Evolutionary conservation across 1,284 basidiomycete genomes (phyloP), one percentile per base, ranked within the genome.

Genomic region (Sphagnurus paluster): DNA sequence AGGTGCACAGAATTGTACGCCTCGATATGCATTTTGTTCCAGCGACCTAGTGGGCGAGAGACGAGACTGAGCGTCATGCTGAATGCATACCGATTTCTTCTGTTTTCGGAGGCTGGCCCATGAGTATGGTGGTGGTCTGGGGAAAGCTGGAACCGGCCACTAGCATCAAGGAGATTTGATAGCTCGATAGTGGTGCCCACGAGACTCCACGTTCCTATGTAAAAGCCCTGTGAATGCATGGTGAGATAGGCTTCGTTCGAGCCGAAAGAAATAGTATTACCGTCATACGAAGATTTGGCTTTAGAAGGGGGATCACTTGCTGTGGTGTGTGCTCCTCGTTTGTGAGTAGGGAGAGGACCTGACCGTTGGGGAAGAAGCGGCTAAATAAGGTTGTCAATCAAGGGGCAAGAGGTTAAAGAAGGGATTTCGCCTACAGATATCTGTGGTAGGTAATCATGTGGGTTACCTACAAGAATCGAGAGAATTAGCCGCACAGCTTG

Each of bases 281-380:
- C 77, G 96, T 94, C 75, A 84, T 86, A 36, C 84, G 80, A 2
- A 94, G 70, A 2, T 78, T 76, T 1, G 88, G 88, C 47, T 87
- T 87, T 44, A 97, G 76, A 11, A 81, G 67, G 3, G 87, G 85
- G 39, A 97, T 88, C 19, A 93, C 76, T 45, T 90, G 77, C 17
- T 83, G 77, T 0, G 93, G 94, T 1, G 74, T 55, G 37, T 79
- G 67, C 53, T 83, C 88, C 64, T 96, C 93, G 50, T 93, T 94
- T 1, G 90, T 82, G 19, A 95, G 80, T 11, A 95, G 77, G 17
- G 90, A 93, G 2, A 98, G 76, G 4, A 94, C 92, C 56, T 80
- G 79, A 1, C 94, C 94, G 56, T 93, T 84, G 1, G 91, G 84
- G 52, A 90, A 87, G 72, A 98, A 97, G 7, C 94, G 89, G 30